These are phyloP conservation scores for Decorospora gaudefroyi DNA, from an alignment of 2,329 filamentous ascomycete genomes.

Conservation along the genomic window DNA sequence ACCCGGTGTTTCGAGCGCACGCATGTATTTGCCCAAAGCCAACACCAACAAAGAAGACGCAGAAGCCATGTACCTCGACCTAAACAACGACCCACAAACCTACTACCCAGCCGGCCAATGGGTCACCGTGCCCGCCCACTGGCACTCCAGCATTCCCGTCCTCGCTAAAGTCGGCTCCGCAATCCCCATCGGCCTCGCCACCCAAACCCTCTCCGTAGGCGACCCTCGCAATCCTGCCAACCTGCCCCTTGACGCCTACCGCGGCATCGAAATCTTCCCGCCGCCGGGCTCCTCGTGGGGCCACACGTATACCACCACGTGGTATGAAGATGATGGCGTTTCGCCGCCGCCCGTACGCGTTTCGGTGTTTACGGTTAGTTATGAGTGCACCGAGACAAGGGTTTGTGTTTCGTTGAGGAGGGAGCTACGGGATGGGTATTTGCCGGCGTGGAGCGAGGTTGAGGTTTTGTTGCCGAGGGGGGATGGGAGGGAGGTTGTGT, in stretches of 20 bases:
- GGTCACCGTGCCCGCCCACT: constrained; percentile 57
- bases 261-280: constrained; percentile 63
- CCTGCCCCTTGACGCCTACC: constrained; percentile 58
- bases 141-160: constrained; percentile 60
- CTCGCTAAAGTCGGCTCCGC: constrained; percentile 60
- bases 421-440: constrained; percentile 50
- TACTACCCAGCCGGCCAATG: constrained; percentile 61
- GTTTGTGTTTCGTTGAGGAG: constrained; percentile 51
- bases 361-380: constrained; percentile 34
- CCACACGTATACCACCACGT: constrained; percentile 49
- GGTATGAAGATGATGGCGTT: constrained; percentile 64
- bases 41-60: constrained; percentile 47
- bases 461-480: constrained; percentile 58
- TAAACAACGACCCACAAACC: constrained; percentile 65
- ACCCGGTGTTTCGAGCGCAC: constrained; percentile 58
- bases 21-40: constrained; percentile 65
- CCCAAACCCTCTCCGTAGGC: constrained; percentile 58
- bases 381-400: constrained; percentile 48
- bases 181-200: constrained; percentile 57
- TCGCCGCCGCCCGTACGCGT: constrained; percentile 47
- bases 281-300: constrained; percentile 49
- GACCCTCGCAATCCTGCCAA: constrained; percentile 54
- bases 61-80: constrained; percentile 64
- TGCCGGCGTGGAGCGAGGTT: constrained; percentile 57
- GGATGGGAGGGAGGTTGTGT: constrained; percentile 50